Base-by-base conservation (phyloP, 2,329 filamentous ascomycete species). In the Colletotrichum simmondsii region DNA sequence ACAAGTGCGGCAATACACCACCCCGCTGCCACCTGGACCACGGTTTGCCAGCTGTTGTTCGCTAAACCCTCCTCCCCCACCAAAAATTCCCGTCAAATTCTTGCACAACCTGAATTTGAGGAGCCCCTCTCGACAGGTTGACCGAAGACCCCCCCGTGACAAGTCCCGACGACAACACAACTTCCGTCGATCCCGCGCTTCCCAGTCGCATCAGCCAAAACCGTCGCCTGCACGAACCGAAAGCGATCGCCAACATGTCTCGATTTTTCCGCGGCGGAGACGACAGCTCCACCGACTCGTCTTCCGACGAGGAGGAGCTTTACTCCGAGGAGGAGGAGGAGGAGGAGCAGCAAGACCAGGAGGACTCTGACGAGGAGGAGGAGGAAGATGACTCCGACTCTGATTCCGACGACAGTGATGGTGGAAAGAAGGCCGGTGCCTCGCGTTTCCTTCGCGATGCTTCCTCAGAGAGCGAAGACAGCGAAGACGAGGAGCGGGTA, bases 241-340 rank as follows among this genome's bases (percentile, higher is more conserved):
- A 58, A 72, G 62, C 71, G 68, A 71, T 73, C 64, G 68, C 26
- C 87, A 93, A 82, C 75, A 97, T 96, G 94, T 98, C 97, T 90
- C 94, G 95, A 88, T 99, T 98, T 87, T 98, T 98, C 90, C 94
- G 95, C 85, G 94, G 94, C 84, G 94, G 93, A 81, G 88, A 90
- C 87, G 95, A 97, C 86, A 98, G 95, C 91, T 98, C 96, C 81
- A 94, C 92, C 89, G 95, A 98, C 86, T 95, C 91, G 87, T 95
- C 94, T 89, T 97, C 95, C 80, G 96, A 98, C 79, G 96, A 98
- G 89, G 95, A 98, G 87, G 93, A 95, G 86, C 92, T 98, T 86
- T 97, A 97, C 91, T 91, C 90, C 78, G 92, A 93, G 79, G 92
- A 92, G 84, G 93, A 94, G 83, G 90, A 92, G 80, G 86, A 88